Conservation (phyloP, 768 basidiomycete genomes). For the Pleurotus platypus region DNA sequence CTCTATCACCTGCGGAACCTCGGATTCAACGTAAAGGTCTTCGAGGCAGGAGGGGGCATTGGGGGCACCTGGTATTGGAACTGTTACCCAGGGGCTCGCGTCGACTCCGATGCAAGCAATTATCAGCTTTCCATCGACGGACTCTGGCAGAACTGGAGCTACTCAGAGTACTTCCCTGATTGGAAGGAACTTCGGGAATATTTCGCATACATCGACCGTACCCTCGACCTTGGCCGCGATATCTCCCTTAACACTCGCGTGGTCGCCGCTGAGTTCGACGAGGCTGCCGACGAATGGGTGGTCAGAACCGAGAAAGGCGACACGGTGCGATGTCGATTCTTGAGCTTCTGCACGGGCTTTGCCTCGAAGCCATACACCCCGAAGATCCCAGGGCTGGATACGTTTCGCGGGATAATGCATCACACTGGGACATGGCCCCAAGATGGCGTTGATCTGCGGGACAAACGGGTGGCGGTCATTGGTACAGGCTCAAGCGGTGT, state of each 20-base stretch:
- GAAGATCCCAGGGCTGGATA: conserved; percentile 15
- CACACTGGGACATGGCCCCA: conserved; percentile 22
- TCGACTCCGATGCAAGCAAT: conserved; percentile 2
- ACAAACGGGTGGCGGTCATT: conserved; percentile 21
- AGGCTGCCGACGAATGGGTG: conserved; percentile 8
- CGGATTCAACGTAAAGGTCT: not conserved
- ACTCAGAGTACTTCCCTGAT: not conserved
- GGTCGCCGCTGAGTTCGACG: conserved; percentile 17
- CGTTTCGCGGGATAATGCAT: conserved; percentile 19
- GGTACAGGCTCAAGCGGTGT: conserved; percentile 18
- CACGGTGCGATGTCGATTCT: conserved; percentile 7
- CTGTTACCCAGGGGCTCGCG: conserved; percentile 3
- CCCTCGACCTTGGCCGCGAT: conserved; percentile 18
- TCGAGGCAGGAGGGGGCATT: conserved; percentile 13
- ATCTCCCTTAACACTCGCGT: conserved; percentile 20
- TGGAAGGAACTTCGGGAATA: conserved; percentile 13
- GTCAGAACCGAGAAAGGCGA: conserved; percentile 8
- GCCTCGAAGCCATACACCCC: conserved; percentile 15
- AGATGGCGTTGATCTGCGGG: conserved; percentile 14
- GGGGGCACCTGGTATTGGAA: conserved; percentile 11
- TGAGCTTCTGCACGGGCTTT: conserved; percentile 14
- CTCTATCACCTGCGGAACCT: not conserved
- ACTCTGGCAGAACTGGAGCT: conserved; percentile 3
- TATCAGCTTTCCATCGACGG: conserved; percentile 3
- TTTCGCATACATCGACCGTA: conserved; percentile 20